Base-by-base conservation (phyloP, 441 rosid species). In the Adansonia rubrostipa region DNA sequence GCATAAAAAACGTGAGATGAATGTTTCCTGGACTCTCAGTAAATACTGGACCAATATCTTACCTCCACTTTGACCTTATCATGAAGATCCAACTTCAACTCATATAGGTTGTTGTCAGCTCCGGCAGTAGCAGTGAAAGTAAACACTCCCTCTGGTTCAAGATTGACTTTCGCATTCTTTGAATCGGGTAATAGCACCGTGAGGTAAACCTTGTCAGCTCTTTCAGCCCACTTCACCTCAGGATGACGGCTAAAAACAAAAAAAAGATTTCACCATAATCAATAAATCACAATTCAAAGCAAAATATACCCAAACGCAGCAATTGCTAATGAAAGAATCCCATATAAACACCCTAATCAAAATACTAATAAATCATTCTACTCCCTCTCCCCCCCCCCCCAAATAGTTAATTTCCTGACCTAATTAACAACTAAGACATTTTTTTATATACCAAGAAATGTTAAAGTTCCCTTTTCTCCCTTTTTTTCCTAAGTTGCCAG, bases 221-320 rank as follows among this genome's bases (percentile, higher is more conserved):
- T 88, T 87, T 92, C 91, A 0, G 96, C 96, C 96, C 96, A 92
- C 85, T 89, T 92, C 79, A 92, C 85, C 81, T 90, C 92, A 0
- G 94, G 94, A 85, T 90, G 89, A 76, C 89, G 94, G 84, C 96
- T 92, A 81, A 71, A 81, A 77, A 44, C 17, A 68, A 3, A 44
- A 19, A 5, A 17, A 17, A 1, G 4, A 2, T 42, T 20, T 1
- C 6, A 57, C 48, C 44, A 71, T 40, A 36, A 7, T 10, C 9
- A 48, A 2, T 5, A 74, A 20, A 57, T 1, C 50, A 56, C 65
- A 36, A n/a, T 9, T 40, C 10, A 17, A 57, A 17, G 13, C 64
- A 57, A 33, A 53, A 28, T 2, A 42, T 73, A 36, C 13, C 22
- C 64, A 33, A 28, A 40, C 14, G 0, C 15, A 13, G 40, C 47